Base-by-base conservation (phyloP, 2,329 filamentous ascomycete genomes). In the Scortechinia acanthostroma region DNA sequence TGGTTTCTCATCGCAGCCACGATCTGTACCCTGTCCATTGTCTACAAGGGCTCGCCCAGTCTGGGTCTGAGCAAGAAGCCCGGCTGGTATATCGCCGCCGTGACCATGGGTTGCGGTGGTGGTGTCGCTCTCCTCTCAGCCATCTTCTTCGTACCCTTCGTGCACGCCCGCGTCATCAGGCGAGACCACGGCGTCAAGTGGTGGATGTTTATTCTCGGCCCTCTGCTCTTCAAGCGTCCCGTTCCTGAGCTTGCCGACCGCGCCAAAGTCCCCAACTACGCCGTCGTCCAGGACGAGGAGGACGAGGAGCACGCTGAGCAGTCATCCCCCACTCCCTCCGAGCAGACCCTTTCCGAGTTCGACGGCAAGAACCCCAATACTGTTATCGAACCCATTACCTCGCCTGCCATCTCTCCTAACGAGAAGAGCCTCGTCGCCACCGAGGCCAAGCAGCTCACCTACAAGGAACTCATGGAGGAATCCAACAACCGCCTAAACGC, bases 1-100 rank as follows among this genome's bases (percentile, higher is more conserved):
- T 90, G 83, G 68, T 90, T 90, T 73, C 77, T 89, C 46, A 76
- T 90, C 48, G 83, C 86, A 46, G 83, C 73, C 46, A 87, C 83
- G 47, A 66, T 90, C 55, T 88, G 84, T 66, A 86, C 85, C 0
- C 71, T 91, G 3, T 88, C 83, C 37, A 80, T 91, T 54, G 85
- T 90, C 53, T 89, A 88, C 75, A 89, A 90, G 73, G 86, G 86
- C 22, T 88, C 85, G 6, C 84, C 86, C 20, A 80, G 70, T 48
- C 73, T 87, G 22, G 73, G 74, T 19, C 68, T 88, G 21, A 70
- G 66, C 66, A 77, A 83, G 64, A 85, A 83, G 70, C 81, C 85
- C 2, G 61, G 63, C 5, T 81, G 76, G 74, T 89, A 77, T 56
- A 77, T 89, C 49, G 82, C 73, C 10, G 65, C 74, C 14, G 83